Evolutionary conservation across 148 eudicot genomes (phyloP).

Genomic region (Rheum nobile): DNA sequence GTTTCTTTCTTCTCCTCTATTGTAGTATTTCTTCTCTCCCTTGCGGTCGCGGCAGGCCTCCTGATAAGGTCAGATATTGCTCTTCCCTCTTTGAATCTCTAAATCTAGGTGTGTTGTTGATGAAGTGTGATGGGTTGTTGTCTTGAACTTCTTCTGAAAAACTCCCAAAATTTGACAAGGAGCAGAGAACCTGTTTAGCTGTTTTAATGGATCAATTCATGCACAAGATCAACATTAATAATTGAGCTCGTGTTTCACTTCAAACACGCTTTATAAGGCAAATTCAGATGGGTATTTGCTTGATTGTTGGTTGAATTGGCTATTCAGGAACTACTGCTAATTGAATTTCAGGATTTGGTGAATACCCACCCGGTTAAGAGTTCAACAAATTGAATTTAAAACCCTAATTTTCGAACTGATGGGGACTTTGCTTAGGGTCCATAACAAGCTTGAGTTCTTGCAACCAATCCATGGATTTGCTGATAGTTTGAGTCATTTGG

Average conservation of each 20-base stretch:
- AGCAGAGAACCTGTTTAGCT: too few relatives aligned
- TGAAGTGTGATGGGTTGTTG: not conserved
- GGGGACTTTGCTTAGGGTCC: constrained; percentile 73
- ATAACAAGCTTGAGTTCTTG: constrained; percentile 64
- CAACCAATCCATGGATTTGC: constrained; percentile 49
- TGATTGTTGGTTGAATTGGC: constrained; percentile 4
- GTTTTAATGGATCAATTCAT: too few relatives aligned
- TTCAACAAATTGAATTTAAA: not conserved
- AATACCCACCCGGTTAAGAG: constrained; percentile 28
- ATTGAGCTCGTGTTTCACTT: too few relatives aligned
- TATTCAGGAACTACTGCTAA: not conserved
- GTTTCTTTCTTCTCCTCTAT: not conserved
- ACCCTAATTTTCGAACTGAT: constrained; percentile 19
- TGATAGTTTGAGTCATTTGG: constrained; percentile 36
- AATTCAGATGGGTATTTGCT: not conserved
- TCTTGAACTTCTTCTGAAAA: not conserved
- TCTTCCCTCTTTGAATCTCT: not conserved
- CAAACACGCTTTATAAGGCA: not conserved
- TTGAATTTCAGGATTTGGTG: constrained; percentile 17
- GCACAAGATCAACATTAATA: not conserved
- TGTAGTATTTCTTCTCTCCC: not conserved
- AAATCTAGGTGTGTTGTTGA: not conserved
- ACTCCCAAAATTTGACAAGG: not conserved
- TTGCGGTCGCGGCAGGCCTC: not conserved
- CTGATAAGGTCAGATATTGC: not conserved